Percentiles rank a stretch among this genome's conserved stretches.
Evolutionary conservation across 257 asterid genomes (phyloP).

Genomic region (Fraxinus pennsylvanica): DNA sequence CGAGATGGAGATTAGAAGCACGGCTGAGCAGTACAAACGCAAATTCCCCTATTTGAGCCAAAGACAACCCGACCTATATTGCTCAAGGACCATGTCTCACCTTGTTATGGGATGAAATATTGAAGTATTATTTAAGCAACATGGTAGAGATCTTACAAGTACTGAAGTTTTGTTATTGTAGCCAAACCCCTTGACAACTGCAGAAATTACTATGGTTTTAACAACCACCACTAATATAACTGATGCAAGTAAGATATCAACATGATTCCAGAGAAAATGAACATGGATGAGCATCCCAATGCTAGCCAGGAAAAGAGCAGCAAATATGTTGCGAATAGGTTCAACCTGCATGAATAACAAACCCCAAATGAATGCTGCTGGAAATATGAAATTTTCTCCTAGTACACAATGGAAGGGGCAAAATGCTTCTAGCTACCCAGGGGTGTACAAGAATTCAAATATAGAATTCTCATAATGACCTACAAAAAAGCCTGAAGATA

Average conservation of each 20-base stretch:
- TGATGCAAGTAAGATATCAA: slow-evolving; percentile 92
- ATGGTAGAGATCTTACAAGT: slow-evolving; percentile 58
- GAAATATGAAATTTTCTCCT: neutral
- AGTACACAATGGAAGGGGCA: neutral
- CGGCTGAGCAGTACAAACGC: slow-evolving; percentile 98
- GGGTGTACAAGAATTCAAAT: slow-evolving; percentile 14
- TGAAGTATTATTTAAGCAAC: slow-evolving; percentile 8
- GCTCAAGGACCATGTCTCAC: slow-evolving; percentile 18
- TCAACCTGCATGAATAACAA: slow-evolving; percentile 69
- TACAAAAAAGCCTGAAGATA: neutral
- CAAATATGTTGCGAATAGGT: slow-evolving; percentile 95
- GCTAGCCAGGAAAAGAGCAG: slow-evolving; percentile 98
- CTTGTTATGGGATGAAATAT: slow-evolving; percentile 13
- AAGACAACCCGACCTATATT: slow-evolving; percentile 89
- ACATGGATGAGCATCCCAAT: slow-evolving; percentile 99
- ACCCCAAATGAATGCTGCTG: slow-evolving; percentile 28
- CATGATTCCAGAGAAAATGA: slow-evolving; percentile 98
- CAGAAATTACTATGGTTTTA: slow-evolving; percentile 77
- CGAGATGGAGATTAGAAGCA: slow-evolving; percentile 97
- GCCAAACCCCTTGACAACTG: slow-evolving; percentile 95
- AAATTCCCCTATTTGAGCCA: slow-evolving; percentile 99
- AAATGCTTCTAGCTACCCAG: neutral
- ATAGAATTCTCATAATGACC: neutral
- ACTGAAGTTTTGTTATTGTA: slow-evolving; percentile 93
- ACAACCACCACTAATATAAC: slow-evolving; percentile 87